A percentile compares a stretch with the other conserved stretches of the same genome.
phyloP scores from a whole-genome alignment of 257 asterid genomes.

The Henckelia pumila region DNA sequence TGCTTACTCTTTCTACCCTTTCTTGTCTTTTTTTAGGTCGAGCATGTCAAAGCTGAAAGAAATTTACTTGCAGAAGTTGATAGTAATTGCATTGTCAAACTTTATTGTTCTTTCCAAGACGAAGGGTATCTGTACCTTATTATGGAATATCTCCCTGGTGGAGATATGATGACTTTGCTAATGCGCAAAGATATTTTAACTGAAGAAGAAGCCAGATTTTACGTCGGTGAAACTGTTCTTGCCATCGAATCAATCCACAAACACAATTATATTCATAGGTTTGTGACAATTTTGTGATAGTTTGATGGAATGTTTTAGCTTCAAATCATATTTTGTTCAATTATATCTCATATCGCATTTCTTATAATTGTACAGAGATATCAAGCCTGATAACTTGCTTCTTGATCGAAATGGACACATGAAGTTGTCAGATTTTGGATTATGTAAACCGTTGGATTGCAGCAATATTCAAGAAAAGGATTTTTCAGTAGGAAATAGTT shows the following conservation, averaged over 20 bases:
- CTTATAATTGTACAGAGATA: slow-evolving; percentile 62
- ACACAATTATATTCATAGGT: slow-evolving; percentile 96
- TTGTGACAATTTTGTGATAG: slow-evolving; percentile 25
- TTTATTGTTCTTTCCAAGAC: slow-evolving; percentile 96
- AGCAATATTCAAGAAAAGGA: slow-evolving; percentile 91
- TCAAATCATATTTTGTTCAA: slow-evolving; percentile 12
- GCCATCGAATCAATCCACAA: slow-evolving; percentile 95
- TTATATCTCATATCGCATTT: slow-evolving; percentile 20
- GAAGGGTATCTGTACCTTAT: slow-evolving; percentile 90
- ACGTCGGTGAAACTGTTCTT: slow-evolving; percentile 92
- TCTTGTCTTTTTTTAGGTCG: slow-evolving; percentile 53
- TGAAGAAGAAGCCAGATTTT: slow-evolving; percentile 87
- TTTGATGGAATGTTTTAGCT: slow-evolving; percentile 19
- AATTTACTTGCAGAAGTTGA: slow-evolving; percentile 94
- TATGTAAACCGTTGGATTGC: slow-evolving; percentile 95
- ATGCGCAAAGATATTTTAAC: slow-evolving; percentile 94
- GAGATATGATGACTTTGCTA: slow-evolving; percentile 97
- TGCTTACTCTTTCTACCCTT: slow-evolving; percentile 23
- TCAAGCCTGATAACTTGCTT: slow-evolving; percentile 96
- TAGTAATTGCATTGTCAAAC: slow-evolving; percentile 93
- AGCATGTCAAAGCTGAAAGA: slow-evolving; percentile 92
- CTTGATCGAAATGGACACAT: slow-evolving; percentile 92
- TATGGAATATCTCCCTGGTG: slow-evolving; percentile 98
- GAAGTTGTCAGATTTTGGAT: slow-evolving; percentile 94
- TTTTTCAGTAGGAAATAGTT: slow-evolving; percentile 62